These are phyloP conservation scores for Eucalyptus grandis DNA, from an alignment of 345 rosid species.

Conservation along the genomic window DNA sequence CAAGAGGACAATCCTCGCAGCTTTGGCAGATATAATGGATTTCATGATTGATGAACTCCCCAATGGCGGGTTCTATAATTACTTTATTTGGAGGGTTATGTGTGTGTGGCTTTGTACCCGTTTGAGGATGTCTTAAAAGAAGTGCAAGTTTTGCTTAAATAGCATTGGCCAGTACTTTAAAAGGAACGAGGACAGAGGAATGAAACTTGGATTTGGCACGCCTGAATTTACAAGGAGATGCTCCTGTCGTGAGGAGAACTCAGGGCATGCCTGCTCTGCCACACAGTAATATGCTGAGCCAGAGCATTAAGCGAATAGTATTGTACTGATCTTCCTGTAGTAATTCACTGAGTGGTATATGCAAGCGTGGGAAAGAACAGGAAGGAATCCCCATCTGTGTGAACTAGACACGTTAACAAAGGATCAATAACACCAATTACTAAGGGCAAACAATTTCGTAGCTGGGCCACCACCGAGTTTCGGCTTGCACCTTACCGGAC, in stretches of 20 bases:
- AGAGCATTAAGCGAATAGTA: background rate
- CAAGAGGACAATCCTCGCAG: background rate
- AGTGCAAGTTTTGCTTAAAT: background rate
- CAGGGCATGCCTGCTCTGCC: background rate
- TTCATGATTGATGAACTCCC: background rate
- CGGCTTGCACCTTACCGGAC: background rate
- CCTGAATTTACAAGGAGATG: background rate
- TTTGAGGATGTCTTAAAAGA: background rate
- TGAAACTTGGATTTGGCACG: background rate
- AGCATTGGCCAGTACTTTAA: background rate
- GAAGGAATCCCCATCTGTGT: background rate
- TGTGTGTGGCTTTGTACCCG: background rate
- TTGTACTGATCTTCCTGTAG: background rate
- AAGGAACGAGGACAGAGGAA: background rate
- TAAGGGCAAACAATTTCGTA: background rate
- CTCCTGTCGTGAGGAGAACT: background rate
- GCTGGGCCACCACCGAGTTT: background rate
- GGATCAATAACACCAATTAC: background rate
- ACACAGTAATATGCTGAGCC: background rate
- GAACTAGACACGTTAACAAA: background rate
- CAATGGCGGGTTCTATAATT: background rate
- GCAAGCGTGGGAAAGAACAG: background rate
- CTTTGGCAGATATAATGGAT: slow-evolving; percentile 3
- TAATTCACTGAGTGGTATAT: background rate
- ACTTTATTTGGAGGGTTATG: background rate